Evolutionary conservation across 2,329 filamentous ascomycete genomes (phyloP), one percentile per base, ranked within the genome.

Genomic region (Paraphaeosphaeria sporulosa): DNA sequence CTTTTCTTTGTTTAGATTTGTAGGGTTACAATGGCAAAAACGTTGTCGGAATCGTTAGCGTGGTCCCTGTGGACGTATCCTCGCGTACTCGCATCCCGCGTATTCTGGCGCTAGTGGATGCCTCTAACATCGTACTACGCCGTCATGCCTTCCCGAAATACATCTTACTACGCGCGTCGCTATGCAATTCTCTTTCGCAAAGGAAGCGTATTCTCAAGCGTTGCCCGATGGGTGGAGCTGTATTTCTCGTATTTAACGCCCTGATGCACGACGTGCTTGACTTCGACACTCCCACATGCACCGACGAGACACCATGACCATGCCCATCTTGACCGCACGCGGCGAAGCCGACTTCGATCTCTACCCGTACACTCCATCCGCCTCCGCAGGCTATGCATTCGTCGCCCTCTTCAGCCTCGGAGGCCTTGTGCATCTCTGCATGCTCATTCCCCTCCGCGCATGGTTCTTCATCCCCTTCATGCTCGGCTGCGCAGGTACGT

Each of bases 381-480:
- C 40, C n/a, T 13, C 30, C 12, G 62, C 64, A 42, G 65, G 64
- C n/a, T 68, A 59, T 13, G 40, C 57, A 1, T 65, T 65, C 36
- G 42, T 66, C 12, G 62, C 54, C 19, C 52, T 68, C 5, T 68
- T 68, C n/a, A 64, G 46, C 3, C 60, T 64, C 12, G 59, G 36
- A 17, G 64, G 53, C 13, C 4, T 62, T 12, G 36, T 55, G 12
- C 64, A 68, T 50, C 3, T 63, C 13, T 34, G 49, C 10, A 42
- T 66, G 43, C 49, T 66, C n/a, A 49, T 62, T 5, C 48, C 55
- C 4, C 58, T 60, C 1, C 58, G 60, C 38, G 58, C 57, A 25
- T 85, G 81, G 80, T 86, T 82, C 66, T 82, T 84, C 64, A 79
- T 83, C 3, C 81, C 84, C 0, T 83, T 86, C 53, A 59, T 83